These are phyloP conservation scores for Vitis hybrid DNA, from an alignment of 177 flowering plant species.

Conservation along the genomic window DNA sequence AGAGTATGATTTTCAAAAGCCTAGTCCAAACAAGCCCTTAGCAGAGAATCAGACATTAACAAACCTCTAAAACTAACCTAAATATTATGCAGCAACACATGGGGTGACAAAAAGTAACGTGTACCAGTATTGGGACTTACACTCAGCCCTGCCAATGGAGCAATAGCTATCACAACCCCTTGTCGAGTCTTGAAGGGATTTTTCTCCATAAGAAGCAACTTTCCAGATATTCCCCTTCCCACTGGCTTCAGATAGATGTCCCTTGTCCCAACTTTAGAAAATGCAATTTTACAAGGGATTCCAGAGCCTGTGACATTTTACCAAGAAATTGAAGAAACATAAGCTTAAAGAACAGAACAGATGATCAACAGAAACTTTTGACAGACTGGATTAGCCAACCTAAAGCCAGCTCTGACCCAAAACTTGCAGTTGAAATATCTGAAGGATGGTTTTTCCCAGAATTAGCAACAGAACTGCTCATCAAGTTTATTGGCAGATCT, in stretches of 20 bases:
- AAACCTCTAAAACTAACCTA: too few species aligned
- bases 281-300: constrained; percentile 56
- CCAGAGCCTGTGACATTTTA: constrained; percentile 37
- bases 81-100: too few species aligned
- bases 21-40: too few species aligned
- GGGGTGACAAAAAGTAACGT: too few species aligned
- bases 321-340: not conserved
- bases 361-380: not conserved
- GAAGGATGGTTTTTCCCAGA: constrained; percentile 26
- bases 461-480: constrained; percentile 19
- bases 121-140: constrained; percentile 33
- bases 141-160: constrained; percentile 58
- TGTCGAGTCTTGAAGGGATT: constrained; percentile 41
- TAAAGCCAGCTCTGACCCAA: constrained; percentile 50
- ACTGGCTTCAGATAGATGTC: constrained; percentile 52
- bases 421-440: constrained; percentile 45
- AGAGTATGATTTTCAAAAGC: too few species aligned
- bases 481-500: constrained; percentile 26
- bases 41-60: too few species aligned
- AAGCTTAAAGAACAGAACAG: not conserved
- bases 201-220: constrained; percentile 56
- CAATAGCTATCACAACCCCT: constrained; percentile 57
- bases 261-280: constrained; percentile 39
- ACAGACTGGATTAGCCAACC: constrained; percentile 32
- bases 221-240: constrained; percentile 47